Evolutionary conservation across 805 yeast species (phyloP), one percentile per base, ranked within the genome.

Genomic region (Yarrowia bubula): DNA sequence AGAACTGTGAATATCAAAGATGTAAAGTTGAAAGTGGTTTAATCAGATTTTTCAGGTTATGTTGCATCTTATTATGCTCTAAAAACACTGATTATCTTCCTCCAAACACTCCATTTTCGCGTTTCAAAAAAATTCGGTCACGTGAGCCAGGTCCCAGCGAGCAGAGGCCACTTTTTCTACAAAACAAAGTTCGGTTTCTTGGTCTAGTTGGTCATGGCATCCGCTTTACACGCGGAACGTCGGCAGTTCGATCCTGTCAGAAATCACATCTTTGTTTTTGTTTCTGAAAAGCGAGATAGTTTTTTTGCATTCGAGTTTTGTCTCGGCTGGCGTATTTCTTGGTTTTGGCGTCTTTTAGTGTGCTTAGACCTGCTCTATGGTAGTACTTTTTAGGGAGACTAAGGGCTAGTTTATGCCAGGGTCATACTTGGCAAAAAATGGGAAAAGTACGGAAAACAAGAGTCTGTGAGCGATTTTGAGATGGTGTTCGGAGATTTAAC

Each of bases 171-270:
- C 38, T 15, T 33, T 33, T 9, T 5, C 31, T 17, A 17, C 17
- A 48, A 48, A 4, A 14, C 18, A 4, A 48, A 2, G 22, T 15
- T 15, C 11, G 55, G 55, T 48, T 48, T 48, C 55, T 48, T 48
- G 55, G 55, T 48, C 55, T 48, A 48, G 55, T 48, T 48, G 55
- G 55, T 48, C 55, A 48, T 48, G 55, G 55, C 55, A 48, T 48
- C 55, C 55, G 55, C 55, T 48, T 48, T 48, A 48, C 55, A 48
- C 55, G 55, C 55, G 55, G 55, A 48, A 48, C 55, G 55, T 48
- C 55, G 55, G 55, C 55, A 48, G 55, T 48, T 48, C 55, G 55
- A 48, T 48, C 55, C 55, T 48, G 55, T 48, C 55, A 48, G 55
- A 48, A 48, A 48, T 48, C 55, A 48, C 28, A 22, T 22, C 28